These are phyloP conservation scores for Camptophora hylomeconis DNA, from an alignment of 2,329 filamentous ascomycete genomes.

Conservation along the genomic window DNA sequence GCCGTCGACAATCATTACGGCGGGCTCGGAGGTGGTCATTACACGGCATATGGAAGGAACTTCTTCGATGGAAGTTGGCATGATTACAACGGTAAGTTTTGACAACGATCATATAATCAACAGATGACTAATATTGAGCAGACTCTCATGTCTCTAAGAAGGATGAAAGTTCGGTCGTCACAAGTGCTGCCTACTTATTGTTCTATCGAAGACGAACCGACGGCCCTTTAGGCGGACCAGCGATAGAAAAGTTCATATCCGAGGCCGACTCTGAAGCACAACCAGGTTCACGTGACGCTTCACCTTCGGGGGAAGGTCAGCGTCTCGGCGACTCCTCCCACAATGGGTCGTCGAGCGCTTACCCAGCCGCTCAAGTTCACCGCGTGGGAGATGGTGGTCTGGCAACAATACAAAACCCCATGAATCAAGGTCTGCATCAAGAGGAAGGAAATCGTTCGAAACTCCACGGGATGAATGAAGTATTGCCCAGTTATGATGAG, in stretches of 20 bases:
- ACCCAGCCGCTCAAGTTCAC: conserved; percentile 59
- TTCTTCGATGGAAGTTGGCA: conserved; percentile 87
- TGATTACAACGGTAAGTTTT: conserved; percentile 75
- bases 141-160: conserved; percentile 60
- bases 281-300: conserved; percentile 29
- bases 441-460: conserved; percentile 6
- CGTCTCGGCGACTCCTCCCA: conserved; percentile 79
- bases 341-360: conserved; percentile 85
- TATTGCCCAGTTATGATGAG: no score
- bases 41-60: conserved; percentile 88
- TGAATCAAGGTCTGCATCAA: conserved; percentile 22
- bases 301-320: conserved; percentile 66
- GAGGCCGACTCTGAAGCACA: conserved; percentile 35
- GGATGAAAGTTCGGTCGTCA: conserved; percentile 52
- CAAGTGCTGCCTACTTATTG: conserved; percentile 72
- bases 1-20: conserved; percentile 94
- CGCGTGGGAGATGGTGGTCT: conserved; percentile 50
- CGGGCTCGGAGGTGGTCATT: conserved; percentile 85
- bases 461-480: conserved; percentile 2
- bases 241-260: conserved; percentile 55
- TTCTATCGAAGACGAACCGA: conserved; percentile 85
- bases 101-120: no score
- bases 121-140: no score
- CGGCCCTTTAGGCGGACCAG: conserved; percentile 63
- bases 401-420: conserved; percentile 25